Base-by-base conservation (phyloP, 495 filamentous ascomycete genomes). In the Penicillium steckii region DNA sequence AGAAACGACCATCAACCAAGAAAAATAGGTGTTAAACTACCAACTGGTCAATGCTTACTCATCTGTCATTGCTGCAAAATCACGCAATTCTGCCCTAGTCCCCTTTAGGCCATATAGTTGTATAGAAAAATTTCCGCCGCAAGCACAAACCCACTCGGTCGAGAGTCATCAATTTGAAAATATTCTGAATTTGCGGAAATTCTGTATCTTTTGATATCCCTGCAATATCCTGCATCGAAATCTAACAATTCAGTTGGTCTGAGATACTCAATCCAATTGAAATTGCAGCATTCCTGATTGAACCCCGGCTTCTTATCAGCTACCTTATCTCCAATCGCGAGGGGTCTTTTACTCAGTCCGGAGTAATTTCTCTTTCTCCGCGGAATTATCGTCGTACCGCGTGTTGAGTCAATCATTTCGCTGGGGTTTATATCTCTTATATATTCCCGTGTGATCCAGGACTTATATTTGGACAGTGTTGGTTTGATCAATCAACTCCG, bases 361-460 rank as follows among this genome's bases (percentile, higher is more conserved):
- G 46, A 59, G 46, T 55, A 53, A 32, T 46, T 51, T 40, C 45
- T 50, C 42, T 50, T 55, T 67, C 62, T 68, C 67, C 67, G 67
- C 67, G 67, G 65, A 70, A 52, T 15, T 56, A 53, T 15, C 58
- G 15, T 46, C 33, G 33, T 47, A 52, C 38, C 23, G 10, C 19
- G 37, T 42, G 60, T 56, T 53, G 33, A 44, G 25, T 19, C 19
- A 42, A 48, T 25, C 15, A 17, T 21, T 8, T 22, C 29, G 13
- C 33, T 22, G n/a, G 40, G 32, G 22, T 9, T n/a, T 10, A 4
- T 3, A 13, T 4, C 27, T 8, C 21, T 44, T 19, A 18, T 8
- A 29, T 41, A 10, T 9, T 41, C 38, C 12, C 15, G 42, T 8
- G 42, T 26, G n/a, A 25, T 17, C n/a, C 22, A 9, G n/a, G 32